Evolutionary conservation across 305 asterid species (phyloP).

Genomic region (Fraxinus velutina): DNA sequence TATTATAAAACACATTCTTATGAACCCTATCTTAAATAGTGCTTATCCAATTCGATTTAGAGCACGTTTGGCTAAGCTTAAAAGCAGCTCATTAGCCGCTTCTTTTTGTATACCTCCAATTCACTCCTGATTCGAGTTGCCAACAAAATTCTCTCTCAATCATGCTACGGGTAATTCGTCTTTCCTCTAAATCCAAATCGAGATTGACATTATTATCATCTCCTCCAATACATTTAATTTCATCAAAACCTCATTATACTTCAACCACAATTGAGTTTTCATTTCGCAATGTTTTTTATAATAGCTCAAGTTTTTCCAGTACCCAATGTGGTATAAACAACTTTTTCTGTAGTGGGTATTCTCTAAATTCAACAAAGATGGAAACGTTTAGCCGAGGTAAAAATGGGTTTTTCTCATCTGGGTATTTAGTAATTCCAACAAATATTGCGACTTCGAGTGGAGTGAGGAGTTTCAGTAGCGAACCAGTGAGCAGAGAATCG

Average conservation of each 20-base stretch:
- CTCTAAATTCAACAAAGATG: constrained; percentile 21
- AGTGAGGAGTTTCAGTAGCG: constrained; percentile 52
- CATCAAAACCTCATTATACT: constrained; percentile 3
- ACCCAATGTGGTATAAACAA: constrained; percentile 9
- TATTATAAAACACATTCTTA: not conserved
- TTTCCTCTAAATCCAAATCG: constrained; percentile 23
- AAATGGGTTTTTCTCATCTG: constrained; percentile 28
- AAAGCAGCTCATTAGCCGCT: not conserved
- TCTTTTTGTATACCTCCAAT: not conserved
- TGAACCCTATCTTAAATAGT: not conserved
- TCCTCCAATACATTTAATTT: not conserved
- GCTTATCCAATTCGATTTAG: not conserved
- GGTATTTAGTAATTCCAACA: constrained; percentile 22
- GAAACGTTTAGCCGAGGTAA: constrained; percentile 19
- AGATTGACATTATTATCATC: not conserved
- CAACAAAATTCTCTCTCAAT: not conserved
- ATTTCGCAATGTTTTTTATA: constrained; percentile 13
- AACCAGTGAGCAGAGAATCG: constrained; percentile 53
- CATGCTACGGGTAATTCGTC: constrained; percentile 26
- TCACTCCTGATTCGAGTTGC: not conserved
- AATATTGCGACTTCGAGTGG: constrained; percentile 25
- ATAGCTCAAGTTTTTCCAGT: constrained; percentile 2
- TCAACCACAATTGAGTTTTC: constrained; percentile 8
- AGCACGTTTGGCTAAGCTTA: not conserved
- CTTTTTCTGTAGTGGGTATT: constrained; percentile 12